Conservation (phyloP, 257 asterid genomes). For the Cinchona pubescens region DNA sequence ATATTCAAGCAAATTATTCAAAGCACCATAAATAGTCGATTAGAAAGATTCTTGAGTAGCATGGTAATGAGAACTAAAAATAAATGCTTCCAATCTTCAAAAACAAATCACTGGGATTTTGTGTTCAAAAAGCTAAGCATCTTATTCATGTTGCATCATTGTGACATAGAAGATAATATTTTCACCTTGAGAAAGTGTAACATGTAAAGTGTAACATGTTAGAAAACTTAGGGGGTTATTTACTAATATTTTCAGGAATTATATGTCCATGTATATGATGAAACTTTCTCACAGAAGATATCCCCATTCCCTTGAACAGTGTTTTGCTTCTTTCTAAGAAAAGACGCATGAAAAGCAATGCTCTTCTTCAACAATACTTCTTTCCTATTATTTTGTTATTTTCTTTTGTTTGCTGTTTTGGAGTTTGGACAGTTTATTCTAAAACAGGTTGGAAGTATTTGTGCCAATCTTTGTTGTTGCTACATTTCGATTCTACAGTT, state of each 20-base stretch:
- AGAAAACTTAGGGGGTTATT: too few relatives aligned
- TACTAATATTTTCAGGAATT: not conserved
- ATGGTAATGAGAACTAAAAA: too few relatives aligned
- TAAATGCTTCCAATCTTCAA: not conserved
- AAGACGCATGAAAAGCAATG: not conserved
- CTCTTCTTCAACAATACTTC: not conserved
- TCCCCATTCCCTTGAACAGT: too few relatives aligned
- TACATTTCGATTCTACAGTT: not conserved
- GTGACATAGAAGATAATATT: not conserved
- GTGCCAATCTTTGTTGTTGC: not conserved
- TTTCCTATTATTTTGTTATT: not conserved
- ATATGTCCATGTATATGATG: not conserved
- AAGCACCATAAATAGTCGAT: too few relatives aligned
- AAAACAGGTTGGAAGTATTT: not conserved
- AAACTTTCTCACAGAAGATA: not conserved
- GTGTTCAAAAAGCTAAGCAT: too few relatives aligned
- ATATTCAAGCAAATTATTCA: not conserved
- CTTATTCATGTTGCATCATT: conserved; percentile 10
- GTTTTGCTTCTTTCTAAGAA: too few relatives aligned
- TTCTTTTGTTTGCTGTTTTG: not conserved
- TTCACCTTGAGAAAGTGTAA: not conserved
- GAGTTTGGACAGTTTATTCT: not conserved
- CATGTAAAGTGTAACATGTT: too few relatives aligned
- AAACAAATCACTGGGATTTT: not conserved
- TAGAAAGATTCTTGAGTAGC: not conserved